phyloP scores from a whole-genome alignment of 2,329 filamentous ascomycete genomes.

The Talaromyces piceae region DNA sequence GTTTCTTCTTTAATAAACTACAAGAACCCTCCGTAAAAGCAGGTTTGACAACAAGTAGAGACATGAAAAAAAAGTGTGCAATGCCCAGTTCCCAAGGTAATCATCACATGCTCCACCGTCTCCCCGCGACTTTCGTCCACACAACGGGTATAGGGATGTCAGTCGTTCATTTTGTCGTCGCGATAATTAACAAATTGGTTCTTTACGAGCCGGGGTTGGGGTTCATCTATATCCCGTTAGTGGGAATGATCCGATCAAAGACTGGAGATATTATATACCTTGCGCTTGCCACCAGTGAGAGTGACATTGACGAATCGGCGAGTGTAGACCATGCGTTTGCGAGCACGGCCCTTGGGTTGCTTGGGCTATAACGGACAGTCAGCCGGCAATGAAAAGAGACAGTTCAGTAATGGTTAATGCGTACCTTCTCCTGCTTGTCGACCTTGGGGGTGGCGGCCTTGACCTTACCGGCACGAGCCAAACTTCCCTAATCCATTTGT shows the following conservation, averaged over 20 bases:
- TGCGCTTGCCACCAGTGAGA: slow-evolving; percentile 88
- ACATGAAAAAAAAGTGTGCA: not conserved
- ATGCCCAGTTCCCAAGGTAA: slow-evolving; percentile 3
- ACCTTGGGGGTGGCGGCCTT: slow-evolving; percentile 81
- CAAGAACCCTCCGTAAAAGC: not conserved
- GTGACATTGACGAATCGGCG: slow-evolving; percentile 93
- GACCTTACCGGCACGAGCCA: slow-evolving; percentile 82
- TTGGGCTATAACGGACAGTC: slow-evolving; percentile 87
- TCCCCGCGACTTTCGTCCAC: not conserved
- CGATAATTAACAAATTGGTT: not conserved
- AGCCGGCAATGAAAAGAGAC: slow-evolving; percentile 29
- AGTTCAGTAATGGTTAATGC: not conserved
- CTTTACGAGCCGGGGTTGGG: slow-evolving; percentile 13
- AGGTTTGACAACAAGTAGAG: not conserved
- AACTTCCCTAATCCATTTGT: slow-evolving; percentile 42
- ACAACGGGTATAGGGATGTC: not conserved
- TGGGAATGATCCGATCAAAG: not conserved
- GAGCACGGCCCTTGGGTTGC: slow-evolving; percentile 84
- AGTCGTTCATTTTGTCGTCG: not conserved
- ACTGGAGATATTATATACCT: slow-evolving; percentile 51
- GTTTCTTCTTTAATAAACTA: not conserved
- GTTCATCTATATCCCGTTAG: slow-evolving; percentile 9
- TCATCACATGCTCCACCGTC: not conserved
- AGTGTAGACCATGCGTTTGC: slow-evolving; percentile 89
- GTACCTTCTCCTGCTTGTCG: slow-evolving; percentile 14